phyloP scores from a whole-genome alignment of 2,329 filamentous ascomycete species.

The Aspergillus spinulosporus region DNA sequence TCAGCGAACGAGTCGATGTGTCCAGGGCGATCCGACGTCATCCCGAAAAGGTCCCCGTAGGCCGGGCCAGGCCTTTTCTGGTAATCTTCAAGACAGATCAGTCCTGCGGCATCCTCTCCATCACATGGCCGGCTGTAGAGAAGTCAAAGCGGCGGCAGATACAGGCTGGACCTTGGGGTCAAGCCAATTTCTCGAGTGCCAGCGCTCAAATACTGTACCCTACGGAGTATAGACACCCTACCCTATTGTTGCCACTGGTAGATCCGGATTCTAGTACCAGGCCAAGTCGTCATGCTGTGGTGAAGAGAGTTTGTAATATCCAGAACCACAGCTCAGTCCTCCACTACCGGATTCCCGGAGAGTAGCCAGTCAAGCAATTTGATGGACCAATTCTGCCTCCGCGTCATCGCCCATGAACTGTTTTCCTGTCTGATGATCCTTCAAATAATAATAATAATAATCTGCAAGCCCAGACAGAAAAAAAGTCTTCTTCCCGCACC shows the following conservation, averaged over 20 bases:
- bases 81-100: conserved; percentile 10
- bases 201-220: not conserved
- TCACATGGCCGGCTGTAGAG: not conserved
- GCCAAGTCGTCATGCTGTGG: conserved; percentile 4
- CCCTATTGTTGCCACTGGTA: not conserved
- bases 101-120: not conserved
- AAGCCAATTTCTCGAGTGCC: not conserved
- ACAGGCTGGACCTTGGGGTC: not conserved
- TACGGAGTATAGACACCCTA: not conserved
- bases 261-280: not conserved
- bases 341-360: conserved; percentile 5
- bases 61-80: conserved; percentile 7
- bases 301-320: not conserved
- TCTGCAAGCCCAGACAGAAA: conserved; percentile 14
- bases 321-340: not conserved
- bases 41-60: conserved; percentile 2
- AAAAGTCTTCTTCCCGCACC: conserved; percentile 17
- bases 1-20: not conserved
- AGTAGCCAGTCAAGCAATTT: conserved; percentile 2
- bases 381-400: conserved; percentile 12
- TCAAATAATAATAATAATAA: not conserved
- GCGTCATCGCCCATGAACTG: conserved; percentile 19
- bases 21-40: conserved; percentile 14
- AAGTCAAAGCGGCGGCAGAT: not conserved
- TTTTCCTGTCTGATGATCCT: conserved; percentile 3